Evolutionary conservation across 768 basidiomycete species (phyloP).

Genomic region (Lentinula aciculospora): DNA sequence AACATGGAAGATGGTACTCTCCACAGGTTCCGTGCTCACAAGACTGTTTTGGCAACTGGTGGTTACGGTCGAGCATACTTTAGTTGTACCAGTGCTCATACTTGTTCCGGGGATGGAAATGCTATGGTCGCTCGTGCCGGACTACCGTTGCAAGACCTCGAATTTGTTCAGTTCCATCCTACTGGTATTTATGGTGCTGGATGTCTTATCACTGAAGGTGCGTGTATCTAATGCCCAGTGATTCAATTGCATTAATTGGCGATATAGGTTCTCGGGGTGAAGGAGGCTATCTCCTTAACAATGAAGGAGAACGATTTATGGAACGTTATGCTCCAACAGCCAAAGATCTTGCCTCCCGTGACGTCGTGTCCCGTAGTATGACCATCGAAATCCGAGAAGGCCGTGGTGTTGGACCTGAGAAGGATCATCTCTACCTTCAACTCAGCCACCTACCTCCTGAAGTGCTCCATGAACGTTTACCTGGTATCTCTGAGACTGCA

Average conservation of each 20-base stretch:
- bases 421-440: constrained; percentile 95
- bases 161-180: constrained; percentile 99
- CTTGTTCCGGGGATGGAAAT: constrained; percentile 98
- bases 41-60: constrained; percentile 97
- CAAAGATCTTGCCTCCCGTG: constrained; percentile 98
- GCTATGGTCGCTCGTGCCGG: constrained; percentile 98
- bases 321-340: constrained; percentile 99
- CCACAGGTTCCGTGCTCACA: constrained; percentile 97
- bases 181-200: constrained; percentile 99
- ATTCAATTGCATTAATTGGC: background rate
- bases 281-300: constrained; percentile 97
- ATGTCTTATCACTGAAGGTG: constrained; percentile 97
- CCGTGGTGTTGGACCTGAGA: constrained; percentile 97
- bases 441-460: constrained; percentile 96
- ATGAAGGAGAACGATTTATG: constrained; percentile 99
- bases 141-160: constrained; percentile 91
- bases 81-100: constrained; percentile 97
- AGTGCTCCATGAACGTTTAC: constrained; percentile 91
- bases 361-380: constrained; percentile 99
- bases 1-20: constrained; percentile 99
- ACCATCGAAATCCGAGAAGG: constrained; percentile 98
- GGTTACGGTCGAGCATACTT: constrained; percentile 99
- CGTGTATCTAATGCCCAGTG: constrained; percentile 10
- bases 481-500: constrained; percentile 99
- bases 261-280: constrained; percentile 90